Conservation (phyloP, 306 rosid genomes). For the Sphenostylis stenocarpa region DNA sequence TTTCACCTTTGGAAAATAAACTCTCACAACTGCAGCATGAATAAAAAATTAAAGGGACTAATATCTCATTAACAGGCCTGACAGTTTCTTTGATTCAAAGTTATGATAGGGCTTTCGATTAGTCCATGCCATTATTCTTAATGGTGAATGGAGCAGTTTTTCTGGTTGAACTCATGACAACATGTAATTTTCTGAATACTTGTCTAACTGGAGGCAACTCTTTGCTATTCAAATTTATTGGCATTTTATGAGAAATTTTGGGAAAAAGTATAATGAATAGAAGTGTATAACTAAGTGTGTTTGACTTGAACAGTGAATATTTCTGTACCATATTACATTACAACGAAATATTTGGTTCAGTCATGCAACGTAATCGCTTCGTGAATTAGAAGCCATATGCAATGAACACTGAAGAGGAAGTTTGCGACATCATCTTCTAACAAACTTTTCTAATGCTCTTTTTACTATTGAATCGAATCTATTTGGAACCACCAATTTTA, state of each 20-base stretch:
- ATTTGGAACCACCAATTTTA: no score
- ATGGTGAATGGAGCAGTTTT: neutral
- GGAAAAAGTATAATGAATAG: neutral
- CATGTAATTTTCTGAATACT: neutral
- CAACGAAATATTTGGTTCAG: no score
- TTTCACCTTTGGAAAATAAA: conserved; percentile 66
- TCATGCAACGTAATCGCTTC: no score
- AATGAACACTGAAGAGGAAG: no score
- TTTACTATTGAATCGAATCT: no score
- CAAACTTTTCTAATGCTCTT: no score
- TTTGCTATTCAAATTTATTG: neutral
- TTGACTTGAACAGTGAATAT: no score
- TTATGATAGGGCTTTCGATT: neutral
- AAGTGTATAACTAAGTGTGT: no score
- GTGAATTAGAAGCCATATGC: no score
- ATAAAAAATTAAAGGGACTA: conserved; percentile 38
- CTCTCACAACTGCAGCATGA: conserved; percentile 57
- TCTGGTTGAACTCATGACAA: neutral
- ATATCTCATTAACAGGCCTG: conserved; percentile 9
- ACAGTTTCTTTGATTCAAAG: conserved; percentile 8
- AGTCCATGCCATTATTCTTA: neutral
- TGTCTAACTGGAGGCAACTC: neutral
- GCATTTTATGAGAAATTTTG: neutral
- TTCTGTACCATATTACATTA: no score
- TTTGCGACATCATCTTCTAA: no score